Conservation (phyloP, 176 grass and related monocot genomes). For the Carex littledalei region DNA sequence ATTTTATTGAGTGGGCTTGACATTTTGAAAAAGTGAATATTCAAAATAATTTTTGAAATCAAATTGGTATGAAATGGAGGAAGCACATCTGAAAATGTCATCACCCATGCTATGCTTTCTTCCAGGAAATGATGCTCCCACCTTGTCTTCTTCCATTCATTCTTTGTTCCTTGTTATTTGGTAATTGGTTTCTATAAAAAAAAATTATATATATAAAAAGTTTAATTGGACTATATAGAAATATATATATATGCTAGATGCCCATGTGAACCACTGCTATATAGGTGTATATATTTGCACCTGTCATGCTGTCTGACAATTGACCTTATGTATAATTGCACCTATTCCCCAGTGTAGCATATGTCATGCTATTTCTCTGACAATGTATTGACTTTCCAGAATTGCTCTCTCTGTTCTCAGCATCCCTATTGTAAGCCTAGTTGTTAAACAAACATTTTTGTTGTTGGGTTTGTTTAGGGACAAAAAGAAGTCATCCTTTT, state of each 20-base stretch:
- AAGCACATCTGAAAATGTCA: slow-evolving; percentile 14
- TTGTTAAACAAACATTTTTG: not conserved
- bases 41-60: not conserved
- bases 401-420: not conserved
- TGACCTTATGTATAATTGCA: slow-evolving; percentile 18
- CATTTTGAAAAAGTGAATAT: not conserved
- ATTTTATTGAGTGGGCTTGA: not conserved
- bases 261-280: slow-evolving; percentile 29
- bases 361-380: slow-evolving; percentile 16
- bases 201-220: not conserved
- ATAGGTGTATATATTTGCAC: slow-evolving; percentile 12
- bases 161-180: slow-evolving; percentile 20
- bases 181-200: slow-evolving; percentile 1
- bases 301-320: slow-evolving; percentile 22
- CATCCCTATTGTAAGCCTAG: not conserved
- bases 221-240: slow-evolving; percentile 4
- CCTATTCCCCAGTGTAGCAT: not conserved
- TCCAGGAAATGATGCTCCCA: slow-evolving; percentile 43
- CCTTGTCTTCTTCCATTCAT: slow-evolving; percentile 33
- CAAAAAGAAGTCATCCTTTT: slow-evolving; percentile 11
- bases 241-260: slow-evolving; percentile 14
- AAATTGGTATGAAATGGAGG: slow-evolving; percentile 14
- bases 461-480: slow-evolving; percentile 17
- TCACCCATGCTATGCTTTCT: slow-evolving; percentile 33
- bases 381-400: slow-evolving; percentile 10